Evolutionary conservation across 1,139 yeast genomes (phyloP), one percentile per base, ranked within the genome.

Genomic region (Spencermartinsiella ligniputridi): DNA sequence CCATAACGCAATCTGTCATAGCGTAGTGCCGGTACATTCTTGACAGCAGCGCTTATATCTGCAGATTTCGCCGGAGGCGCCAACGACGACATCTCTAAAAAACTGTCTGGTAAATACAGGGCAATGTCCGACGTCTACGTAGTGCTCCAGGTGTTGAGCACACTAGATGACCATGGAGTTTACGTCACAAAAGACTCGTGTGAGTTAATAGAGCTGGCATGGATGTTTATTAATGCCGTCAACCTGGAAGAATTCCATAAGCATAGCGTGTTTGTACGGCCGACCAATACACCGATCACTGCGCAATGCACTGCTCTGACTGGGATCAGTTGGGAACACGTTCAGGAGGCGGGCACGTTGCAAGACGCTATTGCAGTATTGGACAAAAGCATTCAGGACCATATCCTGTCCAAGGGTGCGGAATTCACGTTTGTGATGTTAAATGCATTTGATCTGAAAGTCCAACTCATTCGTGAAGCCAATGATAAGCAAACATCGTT

Each of bases 391-490:
- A 64, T 82, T 37, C 75, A 75, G 48, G 70, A 71, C 33, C 57
- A 69, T 41, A 57, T 78, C 36, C 58, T 74, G 11, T 57, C 69
- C 21, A 66, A 71, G 36, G 71, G 73, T 4, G 64, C 67, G 41
- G 82, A 79, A 32, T 83, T 87, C 60, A 70, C 81, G 2, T 77
- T 89, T 56, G 83, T 88, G 37, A 74, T 89, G 1, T 70, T 78
- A 52, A 80, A 81, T 56, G 72, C 81, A 8, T 76, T 83, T 78
- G 83, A 81, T 53, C 66, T 90, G 40, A 73, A 90, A 50, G 90
- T 88, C 27, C 87, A 84, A 55, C 64, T 90, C 21, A 82, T 86
- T 3, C 73, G 95, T 40, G 95, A 87, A 61, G 88, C 95, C 8
- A 72, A 87, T 35, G 95, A 87, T 61, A 81, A 84, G 60, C 75